A percentile compares a stretch with the other conserved stretches of the same genome.
Conservation (phyloP, 495 filamentous ascomycete genomes). For the Tuber brumale region DNA sequence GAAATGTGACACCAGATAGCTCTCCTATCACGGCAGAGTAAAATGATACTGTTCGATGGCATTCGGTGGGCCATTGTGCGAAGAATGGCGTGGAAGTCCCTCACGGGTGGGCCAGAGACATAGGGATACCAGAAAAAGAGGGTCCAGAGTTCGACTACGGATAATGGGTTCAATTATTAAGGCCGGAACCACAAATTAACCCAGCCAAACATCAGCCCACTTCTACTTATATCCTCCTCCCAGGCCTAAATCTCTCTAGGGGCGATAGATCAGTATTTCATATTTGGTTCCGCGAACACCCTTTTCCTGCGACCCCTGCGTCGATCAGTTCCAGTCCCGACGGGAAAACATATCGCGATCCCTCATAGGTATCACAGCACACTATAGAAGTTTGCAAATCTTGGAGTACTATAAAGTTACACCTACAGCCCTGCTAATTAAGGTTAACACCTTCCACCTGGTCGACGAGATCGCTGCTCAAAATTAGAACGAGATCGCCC, state of each 20-base stretch:
- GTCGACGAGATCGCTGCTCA: neutral
- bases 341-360: neutral
- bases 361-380: neutral
- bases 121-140: neutral
- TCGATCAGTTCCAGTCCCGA: neutral
- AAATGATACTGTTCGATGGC: neutral
- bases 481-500: neutral
- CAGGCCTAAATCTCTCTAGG: neutral
- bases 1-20: neutral
- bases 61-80: neutral
- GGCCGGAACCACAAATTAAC: neutral
- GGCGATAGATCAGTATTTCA: neutral
- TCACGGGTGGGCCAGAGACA: too few species aligned
- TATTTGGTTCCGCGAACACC: neutral
- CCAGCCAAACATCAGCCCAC: neutral
- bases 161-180: neutral
- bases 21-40: neutral
- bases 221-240: neutral
- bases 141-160: neutral
- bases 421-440: neutral
- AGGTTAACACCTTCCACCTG: neutral
- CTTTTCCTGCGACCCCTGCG: neutral
- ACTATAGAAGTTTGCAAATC: neutral
- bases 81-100: neutral
- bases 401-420: neutral